Conservation (phyloP, 345 rosid genomes). For the Acer saccharum region DNA sequence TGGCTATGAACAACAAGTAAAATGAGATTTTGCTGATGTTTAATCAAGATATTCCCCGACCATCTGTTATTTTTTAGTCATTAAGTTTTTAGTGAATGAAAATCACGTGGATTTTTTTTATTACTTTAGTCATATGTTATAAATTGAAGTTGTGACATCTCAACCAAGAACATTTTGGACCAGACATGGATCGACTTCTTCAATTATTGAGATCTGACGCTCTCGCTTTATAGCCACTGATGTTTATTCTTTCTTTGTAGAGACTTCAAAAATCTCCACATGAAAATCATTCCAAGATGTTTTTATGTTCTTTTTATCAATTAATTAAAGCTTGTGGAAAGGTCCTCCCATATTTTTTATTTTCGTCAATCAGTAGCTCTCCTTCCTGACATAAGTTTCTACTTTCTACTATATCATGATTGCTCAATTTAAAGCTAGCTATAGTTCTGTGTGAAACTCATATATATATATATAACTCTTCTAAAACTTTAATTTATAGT, state of each 20-base stretch:
- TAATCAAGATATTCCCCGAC: not conserved
- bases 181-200: not conserved
- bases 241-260: not conserved
- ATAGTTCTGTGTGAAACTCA: not conserved
- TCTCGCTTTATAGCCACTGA: slow-evolving; percentile 4
- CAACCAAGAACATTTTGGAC: not conserved
- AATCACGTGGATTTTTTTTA: not conserved
- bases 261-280: not conserved
- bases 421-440: not conserved
- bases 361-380: not conserved
- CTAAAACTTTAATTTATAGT: too few relatives aligned
- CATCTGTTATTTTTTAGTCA: too few relatives aligned
- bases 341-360: not conserved
- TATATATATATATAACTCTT: too few relatives aligned
- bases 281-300: not conserved
- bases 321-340: not conserved
- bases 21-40: not conserved
- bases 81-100: not conserved
- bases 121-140: not conserved
- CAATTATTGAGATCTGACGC: not conserved
- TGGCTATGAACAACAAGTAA: not conserved
- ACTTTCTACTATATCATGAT: too few relatives aligned
- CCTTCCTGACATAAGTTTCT: not conserved
- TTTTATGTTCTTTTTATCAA: not conserved
- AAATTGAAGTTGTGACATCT: not conserved